Base-by-base conservation (phyloP, 2,329 filamentous ascomycete genomes). In the Ophiosphaerella korrae region DNA sequence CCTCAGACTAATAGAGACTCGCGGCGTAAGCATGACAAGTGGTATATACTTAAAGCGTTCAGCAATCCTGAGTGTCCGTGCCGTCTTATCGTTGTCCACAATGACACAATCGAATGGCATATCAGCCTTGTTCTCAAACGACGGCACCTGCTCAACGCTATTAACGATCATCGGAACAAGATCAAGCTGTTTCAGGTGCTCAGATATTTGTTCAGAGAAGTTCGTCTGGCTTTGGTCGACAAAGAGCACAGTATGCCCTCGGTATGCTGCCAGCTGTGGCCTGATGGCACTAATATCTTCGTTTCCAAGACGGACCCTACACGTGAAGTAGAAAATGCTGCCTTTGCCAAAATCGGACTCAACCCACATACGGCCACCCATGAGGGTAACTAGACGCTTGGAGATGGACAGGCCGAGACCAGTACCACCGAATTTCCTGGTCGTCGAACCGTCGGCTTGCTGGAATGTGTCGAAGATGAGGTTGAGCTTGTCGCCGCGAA, bases 381-480 rank as follows among this genome's bases (percentile, higher is more conserved):
- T 97, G 52, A 97, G 83, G 62, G 92, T 96, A 48, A 97, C 93
- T 26, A 97, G 83, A 62, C 92, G 86, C 78, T 96, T 95, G 24
- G 93, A 97, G 68, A 97, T 97, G 13, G 93, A 97, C 23, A 97
- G 78, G 61, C 93, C 93, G 8, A 97, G 84, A 62, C 93, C 93
- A 6, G 94, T 97, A 64, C 93, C 93, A 65, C 93, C 93, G 72
- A 97, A 97, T 72, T 95, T 94, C 64, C 92, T 85, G 1, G 93
- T 97, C 74, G 95, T 97, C 31, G 92, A 97, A 33, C 93, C 93
- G 72, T 97, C 94, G 16, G 94, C 94, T 78, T 97, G 94, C 74
- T 97, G 93, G 85, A 97, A 97, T 0, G 93, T 97, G 76, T 97
- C 94, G 75, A 99, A 97, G 70, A 99, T 97, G 60, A 97, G 81